phyloP scores from a whole-genome alignment of 2,329 filamentous ascomycete species.

The Penicillium brasilianum region DNA sequence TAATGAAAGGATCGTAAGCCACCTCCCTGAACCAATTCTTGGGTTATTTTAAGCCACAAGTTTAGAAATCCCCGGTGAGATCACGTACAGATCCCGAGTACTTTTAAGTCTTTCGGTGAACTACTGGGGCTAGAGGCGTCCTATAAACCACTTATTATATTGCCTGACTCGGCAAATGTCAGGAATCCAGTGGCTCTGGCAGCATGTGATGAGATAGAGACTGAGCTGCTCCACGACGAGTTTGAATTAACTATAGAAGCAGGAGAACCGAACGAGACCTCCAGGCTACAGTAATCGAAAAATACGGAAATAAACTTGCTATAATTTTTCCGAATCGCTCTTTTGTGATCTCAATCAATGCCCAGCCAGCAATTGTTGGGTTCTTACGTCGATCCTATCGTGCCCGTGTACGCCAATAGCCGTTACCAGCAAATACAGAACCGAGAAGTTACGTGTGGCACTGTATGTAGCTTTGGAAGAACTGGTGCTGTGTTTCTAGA shows the following conservation, averaged over 20 bases:
- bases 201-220: not conserved
- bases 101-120: not conserved
- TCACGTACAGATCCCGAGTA: not conserved
- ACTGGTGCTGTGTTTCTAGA: not conserved
- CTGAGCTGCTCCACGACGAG: not conserved
- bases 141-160: not conserved
- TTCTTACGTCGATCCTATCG: not conserved
- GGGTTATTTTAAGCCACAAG: not conserved
- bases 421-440: slow-evolving; percentile 4
- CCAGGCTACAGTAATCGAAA: not conserved
- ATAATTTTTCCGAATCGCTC: not conserved
- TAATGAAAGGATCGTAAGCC: not conserved
- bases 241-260: not conserved
- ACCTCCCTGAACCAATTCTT: not conserved
- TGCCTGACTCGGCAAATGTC: not conserved
- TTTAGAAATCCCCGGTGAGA: not conserved
- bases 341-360: not conserved
- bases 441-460: not conserved
- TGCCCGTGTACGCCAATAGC: not conserved
- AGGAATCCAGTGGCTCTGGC: not conserved
- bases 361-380: not conserved
- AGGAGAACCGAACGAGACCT: not conserved
- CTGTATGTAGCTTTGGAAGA: not conserved
- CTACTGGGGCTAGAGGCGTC: not conserved
- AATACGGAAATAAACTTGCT: not conserved